These are phyloP conservation scores for Backusella circina DNA, from an alignment of 192 early-diverging fungal species.

Conservation along the genomic window DNA sequence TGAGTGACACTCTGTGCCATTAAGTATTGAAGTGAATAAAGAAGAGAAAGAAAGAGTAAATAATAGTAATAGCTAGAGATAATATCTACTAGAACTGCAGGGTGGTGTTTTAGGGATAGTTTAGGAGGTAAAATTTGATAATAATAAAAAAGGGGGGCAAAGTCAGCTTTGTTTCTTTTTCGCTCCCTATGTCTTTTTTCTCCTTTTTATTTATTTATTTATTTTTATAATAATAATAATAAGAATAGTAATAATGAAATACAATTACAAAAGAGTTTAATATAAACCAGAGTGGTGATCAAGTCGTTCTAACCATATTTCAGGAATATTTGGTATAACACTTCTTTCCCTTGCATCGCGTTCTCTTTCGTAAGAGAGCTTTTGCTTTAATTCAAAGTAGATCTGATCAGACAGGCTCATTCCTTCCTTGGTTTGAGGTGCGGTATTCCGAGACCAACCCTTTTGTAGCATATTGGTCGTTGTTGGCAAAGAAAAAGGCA, in stretches of 20 bases:
- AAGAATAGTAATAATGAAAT: background rate
- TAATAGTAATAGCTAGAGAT: background rate
- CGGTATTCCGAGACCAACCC: conserved; percentile 7
- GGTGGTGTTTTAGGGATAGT: background rate
- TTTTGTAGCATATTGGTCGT: conserved; percentile 35
- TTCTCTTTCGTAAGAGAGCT: conserved; percentile 7
- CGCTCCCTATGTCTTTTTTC: background rate
- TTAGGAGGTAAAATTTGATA: background rate
- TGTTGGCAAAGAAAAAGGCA: conserved; percentile 63
- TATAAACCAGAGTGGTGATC: conserved; percentile 11
- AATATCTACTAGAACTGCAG: background rate
- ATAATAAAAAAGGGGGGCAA: background rate
- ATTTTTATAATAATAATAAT: background rate
- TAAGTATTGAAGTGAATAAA: background rate
- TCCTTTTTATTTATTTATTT: background rate
- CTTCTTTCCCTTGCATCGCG: conserved; percentile 13
- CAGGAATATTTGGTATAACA: conserved; percentile 30
- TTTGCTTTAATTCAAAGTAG: conserved; percentile 10
- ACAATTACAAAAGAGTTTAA: background rate
- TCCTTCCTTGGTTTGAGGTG: conserved; percentile 1
- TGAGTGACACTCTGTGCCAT: conserved; percentile 4
- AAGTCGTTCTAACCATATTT: conserved; percentile 28
- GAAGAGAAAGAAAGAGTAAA: conserved; percentile 1
- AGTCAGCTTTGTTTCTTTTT: background rate
- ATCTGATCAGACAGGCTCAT: conserved; percentile 9